Base-by-base conservation (phyloP, 805 yeast species). In the Myxozyma neotropica region DNA sequence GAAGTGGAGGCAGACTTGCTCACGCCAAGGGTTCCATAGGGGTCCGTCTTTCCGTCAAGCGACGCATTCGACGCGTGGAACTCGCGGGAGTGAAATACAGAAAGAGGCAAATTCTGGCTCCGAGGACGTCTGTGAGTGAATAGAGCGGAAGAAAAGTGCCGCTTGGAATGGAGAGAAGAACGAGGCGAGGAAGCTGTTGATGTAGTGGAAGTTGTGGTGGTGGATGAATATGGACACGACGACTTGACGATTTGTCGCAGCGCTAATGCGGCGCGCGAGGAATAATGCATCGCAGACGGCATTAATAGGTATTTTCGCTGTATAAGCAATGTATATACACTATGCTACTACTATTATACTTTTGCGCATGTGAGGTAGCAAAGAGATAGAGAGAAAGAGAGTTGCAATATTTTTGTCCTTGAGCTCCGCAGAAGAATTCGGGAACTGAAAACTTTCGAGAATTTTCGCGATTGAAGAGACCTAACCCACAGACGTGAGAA, bases 1-100 rank as follows among this genome's bases (percentile, higher is more conserved):
- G 89, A 81, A 6, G 86, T 77, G 13, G 86, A 80, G 0, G 99
- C 94, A 53, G 71, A 72, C 62, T 81, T 82, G 27, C 81, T 82
- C 29, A 94, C 89, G 3, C 98, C 98, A 44, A 94, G 77, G 0
- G 85, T 82, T 62, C 83, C 79, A 74, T 94, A 94, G 0, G 99
- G 99, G 71, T 94, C 96, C 42, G 78, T 75, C 21, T 75, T 71
- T 17, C 72, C 66, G 13, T 69, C 68, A 1, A 62, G 39, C 7
- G 64, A 53, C 3, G 64, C 55, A 1, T 82, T 70, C 0, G 80
- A 65, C n/a, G 64, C 38, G 64, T 83, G 88, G 71, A 84, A 84
- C 2, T 17, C n/a, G 24, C 65, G 58, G n/a, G 43, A 27, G 8
- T 44, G 48, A n/a, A 29, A 27, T 2, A 19, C n/a, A 27, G 19